Base-by-base conservation (phyloP, 2,329 filamentous ascomycete species). In the Paraphaeosphaeria minitans region DNA sequence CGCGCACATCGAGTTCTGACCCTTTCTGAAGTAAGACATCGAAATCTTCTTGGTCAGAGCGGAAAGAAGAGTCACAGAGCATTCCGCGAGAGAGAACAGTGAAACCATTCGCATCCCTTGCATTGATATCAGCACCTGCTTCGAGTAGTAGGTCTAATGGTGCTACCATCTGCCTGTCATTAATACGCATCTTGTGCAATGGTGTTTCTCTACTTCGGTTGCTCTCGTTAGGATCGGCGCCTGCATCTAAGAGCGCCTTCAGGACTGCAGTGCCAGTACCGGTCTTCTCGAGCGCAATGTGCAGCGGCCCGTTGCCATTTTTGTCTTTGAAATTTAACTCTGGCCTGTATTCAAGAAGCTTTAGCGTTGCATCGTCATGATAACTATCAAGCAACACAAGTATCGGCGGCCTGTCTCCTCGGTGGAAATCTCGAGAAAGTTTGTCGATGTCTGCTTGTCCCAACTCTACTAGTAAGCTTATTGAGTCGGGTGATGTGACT, bases 101-200 rank as follows among this genome's bases (percentile, higher is more conserved):
- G 29, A 46, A 42, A 14, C 55, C 58, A 48, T 8, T 52, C 14
- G 6, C 53, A 52, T 50, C 62, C 69, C 8, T 60, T 29, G 53
- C 62, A 50, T 73, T 58, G n/a, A 70, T 47, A 48, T 75, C 61
- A 3, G 66, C 69, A 6, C 68, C 71, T 2, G 61, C 55, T 4
- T 64, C 49, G 1, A 73, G n/a, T 14, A 75, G 55, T 9, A 65
- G 2, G n/a, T 53, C 33, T 7, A 75, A 53, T 16, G 65, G 5
- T 31, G 42, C 33, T 14, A 52, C 27, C 22, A 57, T 58, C 12
- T 56, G 31, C 37, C 42, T 12, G 41, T 41, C 52, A 6, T 55
- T 29, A 33, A 51, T 21, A 22, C 56, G 33, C 22, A 56, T 52
- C 24, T 22, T 46, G 43, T 52, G 54, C 37, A 57, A 48, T 14